phyloP scores from a whole-genome alignment of 768 basidiomycete genomes.

The Tulasnella sp. region DNA sequence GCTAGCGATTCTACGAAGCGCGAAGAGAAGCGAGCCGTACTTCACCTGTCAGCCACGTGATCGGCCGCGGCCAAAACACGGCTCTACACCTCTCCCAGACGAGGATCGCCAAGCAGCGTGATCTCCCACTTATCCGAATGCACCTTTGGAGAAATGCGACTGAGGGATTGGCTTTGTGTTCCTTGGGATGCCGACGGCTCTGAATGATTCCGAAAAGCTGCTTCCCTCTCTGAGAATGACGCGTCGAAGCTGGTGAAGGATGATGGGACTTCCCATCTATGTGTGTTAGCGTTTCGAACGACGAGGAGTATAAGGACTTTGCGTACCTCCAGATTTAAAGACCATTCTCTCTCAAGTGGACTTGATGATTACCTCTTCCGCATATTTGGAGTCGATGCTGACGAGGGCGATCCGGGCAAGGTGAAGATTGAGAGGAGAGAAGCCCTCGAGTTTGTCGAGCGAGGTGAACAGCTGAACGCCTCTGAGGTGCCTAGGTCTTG shows the following conservation, averaged over 20 bases:
- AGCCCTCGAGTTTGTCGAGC: background rate
- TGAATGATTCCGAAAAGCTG: background rate
- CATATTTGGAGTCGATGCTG: background rate
- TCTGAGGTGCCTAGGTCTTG: background rate
- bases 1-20: background rate
- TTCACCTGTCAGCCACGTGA: too few relatives aligned
- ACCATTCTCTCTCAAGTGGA: background rate
- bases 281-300: background rate
- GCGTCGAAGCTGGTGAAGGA: background rate
- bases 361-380: background rate
- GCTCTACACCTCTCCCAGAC: background rate
- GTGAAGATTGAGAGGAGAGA: background rate
- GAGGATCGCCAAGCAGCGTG: background rate
- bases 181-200: background rate
- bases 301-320: too few relatives aligned
- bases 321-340: background rate
- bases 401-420: background rate
- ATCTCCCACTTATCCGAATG: too few relatives aligned
- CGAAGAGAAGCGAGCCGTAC: too few relatives aligned
- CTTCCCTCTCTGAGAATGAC: background rate
- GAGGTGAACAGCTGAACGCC: background rate
- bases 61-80: too few relatives aligned
- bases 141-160: background rate
- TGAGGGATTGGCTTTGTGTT: background rate
- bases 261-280: background rate